Percentiles rank a stretch among this genome's conserved stretches.
phyloP scores from a whole-genome alignment of 768 basidiomycete species.

The Boletus pseudo-olivaceus region DNA sequence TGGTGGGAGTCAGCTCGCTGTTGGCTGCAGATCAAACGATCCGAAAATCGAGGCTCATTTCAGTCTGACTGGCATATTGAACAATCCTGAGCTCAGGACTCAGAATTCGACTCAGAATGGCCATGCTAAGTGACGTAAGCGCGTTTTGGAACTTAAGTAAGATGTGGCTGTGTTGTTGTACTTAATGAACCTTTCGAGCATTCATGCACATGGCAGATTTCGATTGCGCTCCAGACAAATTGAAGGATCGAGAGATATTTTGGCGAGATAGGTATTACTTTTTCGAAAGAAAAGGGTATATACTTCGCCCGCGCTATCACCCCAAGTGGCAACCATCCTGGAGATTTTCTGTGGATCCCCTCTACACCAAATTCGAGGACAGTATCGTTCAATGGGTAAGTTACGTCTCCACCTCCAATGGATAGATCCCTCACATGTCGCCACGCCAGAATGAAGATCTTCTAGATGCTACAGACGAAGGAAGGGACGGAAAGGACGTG shows the following conservation, averaged over 20 bases:
- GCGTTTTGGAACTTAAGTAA: too few species aligned
- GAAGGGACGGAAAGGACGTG: not conserved
- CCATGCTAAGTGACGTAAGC: too few species aligned
- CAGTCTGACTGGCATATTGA: too few species aligned
- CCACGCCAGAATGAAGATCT: not conserved
- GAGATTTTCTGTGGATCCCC: not conserved
- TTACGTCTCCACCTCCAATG: not conserved
- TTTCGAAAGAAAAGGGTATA: not conserved
- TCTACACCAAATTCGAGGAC: not conserved
- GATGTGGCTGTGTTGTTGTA: not conserved
- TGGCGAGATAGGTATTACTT: not conserved
- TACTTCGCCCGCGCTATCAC: not conserved
- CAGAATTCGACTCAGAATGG: too few species aligned
- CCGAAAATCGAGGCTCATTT: too few species aligned
- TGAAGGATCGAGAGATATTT: not conserved
- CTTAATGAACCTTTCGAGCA: not conserved
- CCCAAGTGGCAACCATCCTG: conserved; percentile 8
- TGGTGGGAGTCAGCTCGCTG: not conserved
- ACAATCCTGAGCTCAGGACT: too few species aligned
- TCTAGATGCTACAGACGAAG: conserved; percentile 8
- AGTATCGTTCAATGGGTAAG: conserved; percentile 3
- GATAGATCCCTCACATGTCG: accelerated
- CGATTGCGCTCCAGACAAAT: not conserved
- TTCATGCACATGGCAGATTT: not conserved
- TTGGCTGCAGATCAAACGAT: not conserved